Evolutionary conservation across 164 flowering plant genomes (phyloP), one percentile per base, ranked within the genome.

Genomic region (Hamamelis virginiana): DNA sequence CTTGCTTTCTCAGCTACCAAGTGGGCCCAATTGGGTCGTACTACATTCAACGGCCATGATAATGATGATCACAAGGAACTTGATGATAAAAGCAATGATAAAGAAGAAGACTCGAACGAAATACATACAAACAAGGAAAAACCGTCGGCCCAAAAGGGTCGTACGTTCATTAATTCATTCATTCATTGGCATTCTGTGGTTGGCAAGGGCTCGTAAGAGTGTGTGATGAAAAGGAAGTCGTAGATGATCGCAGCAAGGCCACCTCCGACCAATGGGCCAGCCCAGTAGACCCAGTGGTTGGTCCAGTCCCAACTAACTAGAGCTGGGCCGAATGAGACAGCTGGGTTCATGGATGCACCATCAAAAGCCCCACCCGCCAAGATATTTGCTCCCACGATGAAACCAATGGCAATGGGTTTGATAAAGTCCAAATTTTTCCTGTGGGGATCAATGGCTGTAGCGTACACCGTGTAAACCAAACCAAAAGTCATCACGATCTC

Each of bases 401-500:
- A 16, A 19, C 69, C 69, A 9, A 66, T 53, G 3, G 48, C 60
- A 9, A 66, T 44, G 6, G 69, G 69, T 10, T 46, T 46, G 4
- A 66, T 53, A 13, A 19, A 52, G 11, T 22, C 59, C 5, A 52
- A 8, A 27, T 33, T 53, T 1, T 44, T 48, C 12, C 59, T 28
- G 9, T 66, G 51, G 13, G 59, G 69, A 53, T 66, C 69, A 33
- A 66, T 38, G n/a, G 69, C 69, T 0, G 69, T 66, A 12, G 69
- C 69, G 26, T 66, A 66, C 4, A 66, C 59, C 8, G 59, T 53
- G 60, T 66, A 66, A 1, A 66, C 69, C 16, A 66, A 19, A 1
- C 59, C 69, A 33, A 66, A 66, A 5, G 69, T 66, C 59, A 66
- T 15, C 47, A 66, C 47, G 11, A 52, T 27, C 47, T 66, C 69